Base-by-base conservation (phyloP, 768 basidiomycete species). In the Boletus insuetus region DNA sequence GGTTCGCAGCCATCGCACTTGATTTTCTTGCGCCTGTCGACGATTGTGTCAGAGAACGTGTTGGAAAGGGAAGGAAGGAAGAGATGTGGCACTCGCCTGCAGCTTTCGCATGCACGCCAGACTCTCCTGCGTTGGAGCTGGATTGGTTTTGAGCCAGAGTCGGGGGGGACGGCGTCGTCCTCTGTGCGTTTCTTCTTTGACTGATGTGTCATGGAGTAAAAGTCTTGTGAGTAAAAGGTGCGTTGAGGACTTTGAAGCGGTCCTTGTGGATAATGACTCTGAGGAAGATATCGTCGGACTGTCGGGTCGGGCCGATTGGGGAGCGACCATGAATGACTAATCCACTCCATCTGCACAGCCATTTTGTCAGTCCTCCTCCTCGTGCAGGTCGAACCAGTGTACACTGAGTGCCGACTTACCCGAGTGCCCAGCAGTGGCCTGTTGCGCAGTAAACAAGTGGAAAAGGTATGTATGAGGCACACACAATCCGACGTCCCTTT, bases 1-100 rank as follows among this genome's bases (percentile, higher is more conserved):
- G 91, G 91, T 67, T 94, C 91, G 64, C 77, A 82, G 60, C 91
- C 91, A 74, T 94, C 91, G 72, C 91, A 94, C 70, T 94, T 94
- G 69, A 94, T 92, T 80, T 94, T 94, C 82, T 93, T 93, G 61
- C 90, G 85, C 58, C 91, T 91, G 69, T 34, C 49, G 41, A 54
- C 39, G 65, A 58, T 50, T 26, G 54, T 37, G 63, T 62, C 52
- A 60, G 58, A 34, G 54, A 52, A 52, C 49, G 60, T 52, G 52
- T 54, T 55, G 46, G 58, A 48, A 39, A 14, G n/a, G 16, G 8
- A 14, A n/a, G 38, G 13, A 43, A 45, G 17, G 29, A 31, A 12
- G 22, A 49, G 62, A 58, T 41, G 56, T 50, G 66, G 63, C 46
- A 77, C 82, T 45, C 58, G 86, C 91, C 91, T 84, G 78, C 91